Percentiles rank a stretch among this genome's conserved stretches.
Conservation (phyloP, 2,329 filamentous ascomycete genomes). For the Aspergillus nomiae region DNA sequence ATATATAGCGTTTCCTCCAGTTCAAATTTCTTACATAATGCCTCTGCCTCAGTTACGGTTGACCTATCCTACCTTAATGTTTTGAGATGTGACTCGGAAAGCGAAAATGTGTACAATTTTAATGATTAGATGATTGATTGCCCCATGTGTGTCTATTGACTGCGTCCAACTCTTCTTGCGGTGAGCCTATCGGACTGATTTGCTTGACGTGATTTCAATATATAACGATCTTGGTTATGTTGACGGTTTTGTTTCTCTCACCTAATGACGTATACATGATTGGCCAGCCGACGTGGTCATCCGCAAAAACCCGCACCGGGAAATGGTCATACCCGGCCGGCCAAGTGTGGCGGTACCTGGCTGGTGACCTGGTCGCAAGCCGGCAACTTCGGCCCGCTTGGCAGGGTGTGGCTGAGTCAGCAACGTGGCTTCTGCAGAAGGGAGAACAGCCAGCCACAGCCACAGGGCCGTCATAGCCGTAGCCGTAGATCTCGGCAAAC, state of each 20-base stretch:
- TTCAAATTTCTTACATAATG: not conserved
- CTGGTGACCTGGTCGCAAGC: not conserved
- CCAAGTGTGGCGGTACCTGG: slow-evolving; percentile 25
- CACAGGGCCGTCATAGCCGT: slow-evolving; percentile 33
- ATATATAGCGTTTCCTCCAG: not conserved
- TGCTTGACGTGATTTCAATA: not conserved
- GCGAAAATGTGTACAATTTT: not conserved
- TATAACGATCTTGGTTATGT: not conserved
- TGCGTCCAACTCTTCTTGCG: not conserved
- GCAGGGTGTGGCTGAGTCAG: slow-evolving; percentile 16
- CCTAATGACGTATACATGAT: slow-evolving; percentile 10
- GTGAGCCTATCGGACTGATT: not conserved
- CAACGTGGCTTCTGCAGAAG: slow-evolving; percentile 10
- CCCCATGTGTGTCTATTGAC: slow-evolving; percentile 4
- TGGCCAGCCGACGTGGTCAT: slow-evolving; percentile 9
- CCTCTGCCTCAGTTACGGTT: not conserved
- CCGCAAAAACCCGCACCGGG: slow-evolving; percentile 24
- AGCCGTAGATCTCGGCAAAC: slow-evolving; percentile 24
- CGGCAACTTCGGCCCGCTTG: slow-evolving; percentile 7
- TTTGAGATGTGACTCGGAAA: not conserved
- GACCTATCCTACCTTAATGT: not conserved
- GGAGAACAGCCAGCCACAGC: slow-evolving; percentile 19
- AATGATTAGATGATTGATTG: slow-evolving; percentile 1
- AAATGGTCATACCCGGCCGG: slow-evolving; percentile 24
- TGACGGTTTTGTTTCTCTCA: not conserved